A percentile compares a stretch with the other conserved stretches of the same genome.
These are phyloP conservation scores for Chionographis japonica DNA, from an alignment of 106 monocot genomes.

Conservation along the genomic window DNA sequence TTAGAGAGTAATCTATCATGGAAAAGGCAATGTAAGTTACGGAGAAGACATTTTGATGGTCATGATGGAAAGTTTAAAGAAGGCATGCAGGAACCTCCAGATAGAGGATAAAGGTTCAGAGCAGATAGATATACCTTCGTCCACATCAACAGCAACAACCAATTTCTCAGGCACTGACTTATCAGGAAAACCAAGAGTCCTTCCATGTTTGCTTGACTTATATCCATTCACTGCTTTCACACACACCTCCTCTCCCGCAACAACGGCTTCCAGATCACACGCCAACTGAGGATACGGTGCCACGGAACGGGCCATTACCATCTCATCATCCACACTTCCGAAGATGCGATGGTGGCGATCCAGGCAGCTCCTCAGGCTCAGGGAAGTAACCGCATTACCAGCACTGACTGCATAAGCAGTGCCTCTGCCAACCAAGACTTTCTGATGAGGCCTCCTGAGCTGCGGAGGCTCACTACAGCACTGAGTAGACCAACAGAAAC, in stretches of 20 bases:
- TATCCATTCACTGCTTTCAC: conserved; percentile 39
- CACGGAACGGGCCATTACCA: conserved; percentile 19
- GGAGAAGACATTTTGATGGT: no score
- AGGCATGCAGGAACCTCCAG: no score
- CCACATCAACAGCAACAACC: conserved; percentile 89
- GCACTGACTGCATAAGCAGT: not conserved
- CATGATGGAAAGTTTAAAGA: no score
- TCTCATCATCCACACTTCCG: conserved; percentile 23
- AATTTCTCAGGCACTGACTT: conserved; percentile 29
- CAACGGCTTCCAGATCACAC: conserved; percentile 17
- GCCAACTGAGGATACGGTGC: conserved; percentile 19
- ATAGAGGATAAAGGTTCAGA: not conserved
- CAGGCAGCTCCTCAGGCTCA: conserved; percentile 48
- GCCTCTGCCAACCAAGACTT: not conserved
- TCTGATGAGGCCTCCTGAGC: not conserved
- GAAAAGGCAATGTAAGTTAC: no score
- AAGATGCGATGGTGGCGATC: conserved; percentile 22
- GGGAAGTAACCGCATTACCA: not conserved
- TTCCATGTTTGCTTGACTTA: conserved; percentile 33
- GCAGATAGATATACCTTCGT: conserved; percentile 63
- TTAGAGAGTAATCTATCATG: no score
- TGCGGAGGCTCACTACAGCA: not conserved
- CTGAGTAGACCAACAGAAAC: conserved; percentile 4
- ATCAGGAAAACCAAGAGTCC: conserved; percentile 29
- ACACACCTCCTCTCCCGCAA: not conserved